Conservation (phyloP, 2,329 filamentous ascomycete genomes). For the Bipolaris victoriae region DNA sequence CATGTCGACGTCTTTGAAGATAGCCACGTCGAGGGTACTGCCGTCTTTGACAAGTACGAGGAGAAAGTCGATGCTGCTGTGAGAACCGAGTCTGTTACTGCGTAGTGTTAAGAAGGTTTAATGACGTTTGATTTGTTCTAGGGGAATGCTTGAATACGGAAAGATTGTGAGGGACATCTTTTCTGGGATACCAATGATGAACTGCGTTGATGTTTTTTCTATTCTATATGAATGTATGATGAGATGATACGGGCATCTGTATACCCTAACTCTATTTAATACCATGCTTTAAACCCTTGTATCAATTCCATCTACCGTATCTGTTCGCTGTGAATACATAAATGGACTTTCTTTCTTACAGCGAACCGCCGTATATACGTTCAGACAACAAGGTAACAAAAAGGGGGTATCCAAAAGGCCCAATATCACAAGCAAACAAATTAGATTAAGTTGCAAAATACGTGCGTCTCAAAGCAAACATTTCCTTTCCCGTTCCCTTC, state of each 20-base stretch:
- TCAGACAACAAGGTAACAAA: too few relatives aligned
- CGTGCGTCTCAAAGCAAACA: conserved; percentile 1
- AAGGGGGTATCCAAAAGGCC: not conserved
- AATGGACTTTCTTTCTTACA: too few relatives aligned
- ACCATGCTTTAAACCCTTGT: not conserved
- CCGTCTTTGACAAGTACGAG: conserved; percentile 43
- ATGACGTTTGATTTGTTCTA: conserved; percentile 8
- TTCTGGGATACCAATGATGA: not conserved
- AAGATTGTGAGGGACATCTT: not conserved
- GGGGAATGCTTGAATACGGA: not conserved
- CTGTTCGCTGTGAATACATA: not conserved
- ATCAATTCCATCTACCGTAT: not conserved
- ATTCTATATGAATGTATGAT: not conserved
- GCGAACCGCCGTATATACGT: too few relatives aligned
- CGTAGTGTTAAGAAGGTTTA: conserved; percentile 13
- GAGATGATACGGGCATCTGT: not conserved
- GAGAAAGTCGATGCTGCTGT: conserved; percentile 39
- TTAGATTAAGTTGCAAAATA: conserved; percentile 14
- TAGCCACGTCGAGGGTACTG: conserved; percentile 34
- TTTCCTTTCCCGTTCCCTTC: not conserved
- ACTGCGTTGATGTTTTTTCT: too few relatives aligned
- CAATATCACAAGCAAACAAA: not conserved
- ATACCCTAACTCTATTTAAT: not conserved
- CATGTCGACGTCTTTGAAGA: conserved; percentile 61
- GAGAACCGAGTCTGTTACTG: conserved; percentile 28